phyloP scores from a whole-genome alignment of 1,284 basidiomycete genomes.

The Schizophyllum commune region DNA sequence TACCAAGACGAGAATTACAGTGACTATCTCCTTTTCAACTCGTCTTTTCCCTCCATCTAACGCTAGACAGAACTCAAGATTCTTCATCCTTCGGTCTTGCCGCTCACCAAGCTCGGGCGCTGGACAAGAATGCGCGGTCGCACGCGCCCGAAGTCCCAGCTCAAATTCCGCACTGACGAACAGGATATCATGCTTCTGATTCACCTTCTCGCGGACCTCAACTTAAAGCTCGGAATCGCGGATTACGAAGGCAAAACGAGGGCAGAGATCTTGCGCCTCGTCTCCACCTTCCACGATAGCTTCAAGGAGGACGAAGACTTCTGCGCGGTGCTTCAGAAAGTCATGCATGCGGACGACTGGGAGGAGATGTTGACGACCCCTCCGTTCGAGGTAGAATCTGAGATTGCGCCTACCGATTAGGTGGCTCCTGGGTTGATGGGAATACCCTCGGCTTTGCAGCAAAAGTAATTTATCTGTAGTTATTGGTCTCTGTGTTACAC shows the following conservation, averaged over 20 bases:
- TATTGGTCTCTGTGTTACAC: too few relatives aligned
- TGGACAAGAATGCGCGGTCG: constrained; percentile 19
- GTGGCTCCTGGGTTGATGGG: not conserved
- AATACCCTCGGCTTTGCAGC: too few relatives aligned
- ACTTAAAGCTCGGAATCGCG: constrained; percentile 20
- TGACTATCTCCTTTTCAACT: not conserved
- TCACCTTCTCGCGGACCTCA: constrained; percentile 18
- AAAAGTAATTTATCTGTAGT: too few relatives aligned
- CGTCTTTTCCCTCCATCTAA: not conserved
- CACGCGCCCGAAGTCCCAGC: constrained; percentile 19
- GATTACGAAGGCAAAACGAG: constrained; percentile 22
- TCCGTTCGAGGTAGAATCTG: not conserved
- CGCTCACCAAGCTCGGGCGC: constrained; percentile 27
- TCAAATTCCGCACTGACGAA: constrained; percentile 16
- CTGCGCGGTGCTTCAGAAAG: constrained; percentile 15
- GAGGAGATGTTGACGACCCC: not conserved
- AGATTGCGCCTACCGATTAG: not conserved
- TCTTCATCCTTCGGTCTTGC: constrained; percentile 24
- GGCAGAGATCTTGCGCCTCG: constrained; percentile 18
- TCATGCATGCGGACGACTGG: constrained; percentile 17
- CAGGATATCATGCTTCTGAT: constrained; percentile 23
- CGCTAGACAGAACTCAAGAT: constrained; percentile 16
- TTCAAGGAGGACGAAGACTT: constrained; percentile 11
- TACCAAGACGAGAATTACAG: constrained; percentile 11
- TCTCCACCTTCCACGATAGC: constrained; percentile 17